Conservation (phyloP, 2,329 filamentous ascomycete genomes). For the Aureobasidium sp. region DNA sequence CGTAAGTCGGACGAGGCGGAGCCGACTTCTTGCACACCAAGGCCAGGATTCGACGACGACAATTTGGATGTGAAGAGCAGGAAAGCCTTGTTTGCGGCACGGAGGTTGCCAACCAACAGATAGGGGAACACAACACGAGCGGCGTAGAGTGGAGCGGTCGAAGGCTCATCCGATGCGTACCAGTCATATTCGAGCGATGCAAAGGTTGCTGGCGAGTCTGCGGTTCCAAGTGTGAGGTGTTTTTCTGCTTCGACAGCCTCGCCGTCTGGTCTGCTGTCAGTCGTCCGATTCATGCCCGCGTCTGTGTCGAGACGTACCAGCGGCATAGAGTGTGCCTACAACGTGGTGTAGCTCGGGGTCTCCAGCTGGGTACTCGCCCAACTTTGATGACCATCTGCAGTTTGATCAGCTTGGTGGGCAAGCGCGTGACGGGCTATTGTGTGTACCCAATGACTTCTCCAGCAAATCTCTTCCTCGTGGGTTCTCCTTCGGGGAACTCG, state of each 20-base stretch:
- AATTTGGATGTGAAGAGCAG: conserved; percentile 65
- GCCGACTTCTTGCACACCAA: conserved; percentile 75
- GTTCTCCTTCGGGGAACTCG: conserved; percentile 73
- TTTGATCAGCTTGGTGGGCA: neutral
- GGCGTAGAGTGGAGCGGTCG: conserved; percentile 78
- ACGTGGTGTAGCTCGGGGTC: conserved; percentile 95
- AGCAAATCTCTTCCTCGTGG: conserved; percentile 87
- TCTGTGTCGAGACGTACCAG: conserved; percentile 39
- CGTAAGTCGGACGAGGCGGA: conserved; percentile 60
- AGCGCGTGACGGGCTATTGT: neutral
- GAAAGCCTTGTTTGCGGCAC: conserved; percentile 76
- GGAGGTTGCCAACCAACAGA: conserved; percentile 79
- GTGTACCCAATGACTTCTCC: conserved; percentile 69
- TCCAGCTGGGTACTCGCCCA: conserved; percentile 78
- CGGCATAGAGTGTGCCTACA: conserved; percentile 76
- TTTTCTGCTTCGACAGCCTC: conserved; percentile 89
- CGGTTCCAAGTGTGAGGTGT: conserved; percentile 80
- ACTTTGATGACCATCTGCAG: conserved; percentile 69
- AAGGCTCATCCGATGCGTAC: conserved; percentile 83
- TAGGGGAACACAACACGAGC: conserved; percentile 85
- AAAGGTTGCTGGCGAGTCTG: conserved; percentile 74
- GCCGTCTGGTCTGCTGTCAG: conserved; percentile 47
- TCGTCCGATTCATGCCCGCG: neutral
- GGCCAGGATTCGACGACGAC: conserved; percentile 47
- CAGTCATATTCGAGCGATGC: conserved; percentile 82